Base-by-base conservation (phyloP, 1,139 yeast genomes). In the Scheffersomyces stambukii region DNA sequence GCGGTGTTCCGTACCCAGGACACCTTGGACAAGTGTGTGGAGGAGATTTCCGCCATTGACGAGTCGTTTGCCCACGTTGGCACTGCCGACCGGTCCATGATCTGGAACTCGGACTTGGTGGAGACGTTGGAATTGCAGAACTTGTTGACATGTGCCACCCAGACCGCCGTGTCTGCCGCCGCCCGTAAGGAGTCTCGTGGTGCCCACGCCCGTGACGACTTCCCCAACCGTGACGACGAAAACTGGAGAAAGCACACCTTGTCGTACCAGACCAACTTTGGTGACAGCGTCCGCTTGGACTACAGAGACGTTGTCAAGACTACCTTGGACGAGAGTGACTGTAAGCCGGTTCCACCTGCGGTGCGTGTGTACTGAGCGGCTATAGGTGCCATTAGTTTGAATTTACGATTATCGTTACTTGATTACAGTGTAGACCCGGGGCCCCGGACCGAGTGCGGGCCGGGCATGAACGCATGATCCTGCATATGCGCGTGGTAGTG, bases 201-300 rank as follows among this genome's bases (percentile, higher is more conserved):
- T 70, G 98, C 98, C 31, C 98, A 91, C 55, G 97, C 98, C 41
- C 83, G 97, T 72, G 98, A 91, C 64, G 98, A 91, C 63, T 89
- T 64, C 70, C 96, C 94, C 52, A 81, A 79, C 40, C 86, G 98
- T 78, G 95, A 91, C 54, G 98, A 91, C 58, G 88, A 57, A 38
- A 70, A 86, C 72, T 91, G 98, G 98, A 86, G 88, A 93, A 91
- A 91, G 72, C 98, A 91, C 67, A 77, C 96, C 30, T 71, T 91
- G 56, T 85, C 97, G 31, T 91, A 94, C 86, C 97, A 91, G 70
- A 54, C 63, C 36, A 60, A 64, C 24, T 70, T 70, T 40, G 95
- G 93, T 51, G 91, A 74, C 29, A 70, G 73, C 34, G 88, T 86
- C 31, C 65, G 59, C 37, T 77, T 91, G 64, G 80, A 70, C 50